phyloP scores from a whole-genome alignment of 805 yeast species.

The Barnettozyma salicaria region DNA sequence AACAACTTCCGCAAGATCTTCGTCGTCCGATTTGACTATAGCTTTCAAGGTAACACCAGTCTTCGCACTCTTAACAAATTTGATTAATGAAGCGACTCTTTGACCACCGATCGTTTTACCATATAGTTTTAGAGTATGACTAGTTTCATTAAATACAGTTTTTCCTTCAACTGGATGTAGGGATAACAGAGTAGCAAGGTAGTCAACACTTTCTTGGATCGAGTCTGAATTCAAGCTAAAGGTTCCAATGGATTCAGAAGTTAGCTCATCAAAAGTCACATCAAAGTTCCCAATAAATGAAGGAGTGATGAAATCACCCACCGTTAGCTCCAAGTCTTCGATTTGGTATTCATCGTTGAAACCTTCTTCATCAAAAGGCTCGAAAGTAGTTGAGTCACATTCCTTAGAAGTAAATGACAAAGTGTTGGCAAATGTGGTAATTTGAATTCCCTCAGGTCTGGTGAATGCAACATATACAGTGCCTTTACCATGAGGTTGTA shows the following conservation, averaged over 20 bases:
- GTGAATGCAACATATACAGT: constrained; percentile 72
- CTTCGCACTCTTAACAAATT: constrained; percentile 37
- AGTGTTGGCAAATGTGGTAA: constrained; percentile 54
- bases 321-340: constrained; percentile 64
- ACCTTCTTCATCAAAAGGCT: constrained; percentile 65
- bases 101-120: constrained; percentile 60
- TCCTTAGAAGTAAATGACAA: constrained; percentile 76
- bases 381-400: constrained; percentile 64
- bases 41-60: constrained; percentile 43
- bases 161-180: constrained; percentile 72
- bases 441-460: constrained; percentile 46
- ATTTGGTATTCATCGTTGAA: constrained; percentile 91
- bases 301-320: constrained; percentile 82
- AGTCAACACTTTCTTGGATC: constrained; percentile 52
- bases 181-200: constrained; percentile 46
- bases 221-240: constrained; percentile 49
- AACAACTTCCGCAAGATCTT: constrained; percentile 43
- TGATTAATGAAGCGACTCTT: constrained; percentile 36
- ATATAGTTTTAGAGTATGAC: constrained; percentile 71
- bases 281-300: constrained; percentile 74
- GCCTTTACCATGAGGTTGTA: constrained; percentile 67
- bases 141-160: constrained; percentile 39
- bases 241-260: constrained; percentile 56
- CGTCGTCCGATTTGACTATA: constrained; percentile 36
- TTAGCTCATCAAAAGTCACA: constrained; percentile 65